Conservation (phyloP, 2,329 filamentous ascomycete genomes). For the Zasmidium citrigriseum region DNA sequence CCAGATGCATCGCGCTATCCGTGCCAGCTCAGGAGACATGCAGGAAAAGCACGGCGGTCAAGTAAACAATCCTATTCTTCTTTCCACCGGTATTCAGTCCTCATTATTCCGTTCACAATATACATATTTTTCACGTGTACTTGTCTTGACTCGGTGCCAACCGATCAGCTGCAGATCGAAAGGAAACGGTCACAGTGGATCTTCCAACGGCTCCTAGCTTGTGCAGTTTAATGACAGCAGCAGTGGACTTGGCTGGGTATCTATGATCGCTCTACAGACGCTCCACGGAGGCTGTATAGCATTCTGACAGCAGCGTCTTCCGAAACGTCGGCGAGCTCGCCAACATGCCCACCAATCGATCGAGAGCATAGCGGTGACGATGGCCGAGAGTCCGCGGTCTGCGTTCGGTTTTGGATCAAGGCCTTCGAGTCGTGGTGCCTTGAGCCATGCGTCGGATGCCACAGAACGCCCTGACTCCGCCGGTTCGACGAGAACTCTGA, state of each 20-base stretch:
- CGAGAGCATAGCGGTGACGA: neutral
- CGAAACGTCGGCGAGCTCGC: neutral
- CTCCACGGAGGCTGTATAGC: neutral
- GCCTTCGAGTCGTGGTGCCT: slow-evolving; percentile 11
- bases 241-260: neutral
- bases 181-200: neutral
- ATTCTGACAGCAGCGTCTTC: neutral
- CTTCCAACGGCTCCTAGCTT: slow-evolving; percentile 1
- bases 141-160: neutral
- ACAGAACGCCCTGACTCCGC: slow-evolving; percentile 16
- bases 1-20: neutral
- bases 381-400: slow-evolving; percentile 3
- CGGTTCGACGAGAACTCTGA: slow-evolving; percentile 14
- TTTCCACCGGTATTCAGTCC: no score
- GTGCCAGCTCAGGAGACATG: neutral
- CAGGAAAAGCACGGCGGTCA: neutral
- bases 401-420: slow-evolving; percentile 8
- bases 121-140: no score
- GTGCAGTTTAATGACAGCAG: neutral
- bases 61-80: neutral
- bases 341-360: no score
- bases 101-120: no score
- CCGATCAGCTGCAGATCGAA: neutral
- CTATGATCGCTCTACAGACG: neutral
- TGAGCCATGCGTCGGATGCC: slow-evolving; percentile 13